Percentiles rank a stretch among this genome's conserved stretches.
phyloP scores from a whole-genome alignment of 331 rosid species.

The Stylosanthes scabra region DNA sequence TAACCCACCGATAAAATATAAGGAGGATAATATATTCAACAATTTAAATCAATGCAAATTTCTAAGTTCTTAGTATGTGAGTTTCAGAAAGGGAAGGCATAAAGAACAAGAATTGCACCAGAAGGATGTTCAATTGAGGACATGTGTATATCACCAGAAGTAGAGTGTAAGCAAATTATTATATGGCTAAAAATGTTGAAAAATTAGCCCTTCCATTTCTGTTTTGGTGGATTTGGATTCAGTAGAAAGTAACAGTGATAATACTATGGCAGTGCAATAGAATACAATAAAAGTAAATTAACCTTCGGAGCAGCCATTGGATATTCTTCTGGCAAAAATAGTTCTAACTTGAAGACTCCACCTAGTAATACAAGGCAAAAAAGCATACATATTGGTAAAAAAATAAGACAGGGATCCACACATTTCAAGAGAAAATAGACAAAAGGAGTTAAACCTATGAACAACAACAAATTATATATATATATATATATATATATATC shows the following conservation, averaged over 20 bases:
- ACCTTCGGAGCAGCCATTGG: constrained; percentile 99
- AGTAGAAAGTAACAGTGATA: background rate
- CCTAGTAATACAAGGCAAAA: constrained; percentile 52
- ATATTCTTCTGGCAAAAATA: constrained; percentile 94
- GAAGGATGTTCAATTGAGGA: background rate
- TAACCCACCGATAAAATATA: background rate
- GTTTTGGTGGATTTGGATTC: constrained; percentile 9
- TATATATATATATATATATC: background rate
- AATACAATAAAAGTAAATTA: constrained; percentile 38
- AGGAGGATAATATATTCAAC: background rate
- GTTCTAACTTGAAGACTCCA: constrained; percentile 94
- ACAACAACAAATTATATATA: background rate
- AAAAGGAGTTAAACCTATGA: background rate
- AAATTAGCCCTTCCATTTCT: constrained; percentile 3
- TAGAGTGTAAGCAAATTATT: background rate
- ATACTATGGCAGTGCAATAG: background rate
- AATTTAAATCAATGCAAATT: background rate
- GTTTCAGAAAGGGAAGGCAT: constrained; percentile 16
- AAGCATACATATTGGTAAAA: constrained; percentile 12
- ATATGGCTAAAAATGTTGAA: background rate
- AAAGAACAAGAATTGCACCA: constrained; percentile 5
- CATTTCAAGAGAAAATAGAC: background rate
- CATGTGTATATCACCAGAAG: constrained; percentile 1
- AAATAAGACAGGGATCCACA: background rate
- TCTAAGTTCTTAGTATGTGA: background rate